These are phyloP conservation scores for Coniochaeta hoffmannii DNA, from an alignment of 2,329 filamentous ascomycete species.

Conservation along the genomic window DNA sequence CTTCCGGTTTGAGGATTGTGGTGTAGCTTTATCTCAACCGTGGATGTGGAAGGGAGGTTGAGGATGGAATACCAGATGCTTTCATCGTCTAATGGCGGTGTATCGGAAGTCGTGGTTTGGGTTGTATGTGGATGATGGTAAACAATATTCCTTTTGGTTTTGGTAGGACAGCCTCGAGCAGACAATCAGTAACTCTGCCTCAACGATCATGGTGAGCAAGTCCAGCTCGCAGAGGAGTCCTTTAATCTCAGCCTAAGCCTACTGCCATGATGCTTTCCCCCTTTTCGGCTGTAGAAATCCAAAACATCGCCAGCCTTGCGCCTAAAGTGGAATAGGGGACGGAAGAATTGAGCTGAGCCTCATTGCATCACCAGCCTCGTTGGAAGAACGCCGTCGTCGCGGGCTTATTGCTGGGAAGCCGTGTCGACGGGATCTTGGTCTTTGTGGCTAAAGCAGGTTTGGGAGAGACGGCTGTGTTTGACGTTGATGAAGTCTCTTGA, in stretches of 20 bases:
- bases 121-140: neutral
- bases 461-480: conserved; percentile 8
- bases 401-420: too few species aligned
- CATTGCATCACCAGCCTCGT: conserved; percentile 1
- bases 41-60: neutral
- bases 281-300: conserved; percentile 5
- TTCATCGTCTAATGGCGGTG: neutral
- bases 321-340: conserved; percentile 2
- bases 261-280: neutral
- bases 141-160: neutral
- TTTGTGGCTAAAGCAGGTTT: conserved; percentile 9
- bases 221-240: too few species aligned
- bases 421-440: neutral
- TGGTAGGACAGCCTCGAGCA: conserved; percentile 4
- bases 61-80: neutral
- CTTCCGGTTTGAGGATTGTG: neutral
- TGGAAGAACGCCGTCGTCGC: too few species aligned
- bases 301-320: conserved; percentile 3
- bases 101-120: neutral
- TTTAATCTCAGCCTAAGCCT: neutral
- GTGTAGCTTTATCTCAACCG: neutral
- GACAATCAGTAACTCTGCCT: too few species aligned
- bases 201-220: too few species aligned
- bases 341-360: conserved; percentile 4
- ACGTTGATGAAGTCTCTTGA: conserved; percentile 4